Base-by-base conservation (phyloP, 768 basidiomycete species). In the Rhodocollybia butyracea region DNA sequence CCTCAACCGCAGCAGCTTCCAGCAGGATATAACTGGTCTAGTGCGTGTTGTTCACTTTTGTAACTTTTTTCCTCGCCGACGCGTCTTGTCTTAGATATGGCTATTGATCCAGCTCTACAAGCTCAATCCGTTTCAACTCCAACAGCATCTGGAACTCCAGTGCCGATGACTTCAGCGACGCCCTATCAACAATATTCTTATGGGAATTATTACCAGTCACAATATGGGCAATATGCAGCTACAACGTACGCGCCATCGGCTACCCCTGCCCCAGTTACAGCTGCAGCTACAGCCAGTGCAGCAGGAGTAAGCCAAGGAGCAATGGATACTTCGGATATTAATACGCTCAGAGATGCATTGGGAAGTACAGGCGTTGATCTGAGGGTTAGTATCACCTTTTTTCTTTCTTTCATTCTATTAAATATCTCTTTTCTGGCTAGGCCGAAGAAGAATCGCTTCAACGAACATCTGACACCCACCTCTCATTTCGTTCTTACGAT, bases 281-380 rank as follows among this genome's bases (percentile, higher is more conserved):
- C 64, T n/a, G 58, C 67, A 1, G 19, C 61, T 0, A 51, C 67
- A 3, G 51, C 60, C 13, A 50, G 64, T 4, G 56, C 59, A 26
- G 40, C 72, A 22, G 51, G n/a, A n/a, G n/a, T n/a, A n/a, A n/a
- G n/a, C n/a, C n/a, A 68, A 6, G 26, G n/a, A 15, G 41, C 26
- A 15, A 38, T 36, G 15, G 45, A 38, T 15, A 46, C 36, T 13
- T 41, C 34, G 60, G 90, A 92, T 62, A 81, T 92, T 31, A 82
- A 89, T 11, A 89, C 87, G 6, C 64, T 94, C 40, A 92, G 91
- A 54, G 91, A 94, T 61, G 91, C 90, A 3, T 71, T 94, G 1
- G 91, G 90, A 4, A 91, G 89, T 64, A 91, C 90, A 6, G 91
- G 91, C 11, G 90, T 94, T 6, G 91, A 94, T 71, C 72, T 94